phyloP scores from a whole-genome alignment of 2,329 filamentous ascomycete genomes.

The Nemania serpens region DNA sequence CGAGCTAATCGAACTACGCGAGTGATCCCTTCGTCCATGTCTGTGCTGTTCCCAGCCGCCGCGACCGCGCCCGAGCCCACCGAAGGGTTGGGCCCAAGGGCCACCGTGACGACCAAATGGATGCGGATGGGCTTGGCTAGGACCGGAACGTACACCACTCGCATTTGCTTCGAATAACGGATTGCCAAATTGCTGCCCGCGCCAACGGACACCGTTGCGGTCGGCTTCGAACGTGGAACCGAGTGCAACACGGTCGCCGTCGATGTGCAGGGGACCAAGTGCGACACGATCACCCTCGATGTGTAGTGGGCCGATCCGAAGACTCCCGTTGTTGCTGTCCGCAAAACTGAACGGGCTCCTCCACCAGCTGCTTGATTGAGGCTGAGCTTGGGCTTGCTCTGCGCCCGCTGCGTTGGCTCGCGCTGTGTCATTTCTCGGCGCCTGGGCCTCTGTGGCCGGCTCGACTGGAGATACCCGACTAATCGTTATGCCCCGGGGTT shows the following conservation, averaged over 20 bases:
- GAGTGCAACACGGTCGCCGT: slow-evolving; percentile 49
- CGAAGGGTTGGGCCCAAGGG: slow-evolving; percentile 10
- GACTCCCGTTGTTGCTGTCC: slow-evolving; percentile 32
- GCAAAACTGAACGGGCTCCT: slow-evolving; percentile 33
- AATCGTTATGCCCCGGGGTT: slow-evolving; percentile 53
- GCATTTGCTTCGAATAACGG: slow-evolving; percentile 42
- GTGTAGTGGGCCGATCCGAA: slow-evolving; percentile 47
- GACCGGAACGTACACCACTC: slow-evolving; percentile 16
- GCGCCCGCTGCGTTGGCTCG: neutral
- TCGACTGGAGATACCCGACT: slow-evolving; percentile 35
- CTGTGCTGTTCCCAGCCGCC: slow-evolving; percentile 9
- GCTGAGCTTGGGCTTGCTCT: slow-evolving; percentile 12
- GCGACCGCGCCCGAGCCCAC: slow-evolving; percentile 14
- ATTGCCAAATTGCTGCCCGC: slow-evolving; percentile 48
- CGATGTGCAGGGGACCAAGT: slow-evolving; percentile 50
- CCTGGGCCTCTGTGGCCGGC: slow-evolving; percentile 20
- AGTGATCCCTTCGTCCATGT: slow-evolving; percentile 4
- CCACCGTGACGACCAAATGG: slow-evolving; percentile 5
- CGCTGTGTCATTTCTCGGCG: slow-evolving; percentile 3
- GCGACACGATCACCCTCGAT: slow-evolving; percentile 50
- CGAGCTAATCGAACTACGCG: slow-evolving; percentile 30
- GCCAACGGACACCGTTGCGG: slow-evolving; percentile 52
- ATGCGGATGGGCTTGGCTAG: neutral
- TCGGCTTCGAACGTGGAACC: slow-evolving; percentile 52
- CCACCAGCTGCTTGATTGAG: slow-evolving; percentile 19